A percentile compares a stretch with the other conserved stretches of the same genome.
These are phyloP conservation scores for Aphanoascus verrucosus DNA, from an alignment of 2,329 filamentous ascomycete genomes.

Conservation along the genomic window DNA sequence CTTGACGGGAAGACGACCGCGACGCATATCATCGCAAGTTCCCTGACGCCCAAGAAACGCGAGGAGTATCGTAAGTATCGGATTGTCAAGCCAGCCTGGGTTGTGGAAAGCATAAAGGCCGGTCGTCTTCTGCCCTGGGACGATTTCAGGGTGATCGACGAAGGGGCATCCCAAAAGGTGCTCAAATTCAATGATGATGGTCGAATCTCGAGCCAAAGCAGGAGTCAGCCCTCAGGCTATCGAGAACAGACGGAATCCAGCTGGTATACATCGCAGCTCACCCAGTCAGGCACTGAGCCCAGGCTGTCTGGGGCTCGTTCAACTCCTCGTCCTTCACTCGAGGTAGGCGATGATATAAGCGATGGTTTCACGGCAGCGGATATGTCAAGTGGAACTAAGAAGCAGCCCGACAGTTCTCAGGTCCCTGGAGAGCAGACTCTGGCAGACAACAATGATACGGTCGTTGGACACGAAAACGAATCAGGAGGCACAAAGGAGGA, in stretches of 20 bases:
- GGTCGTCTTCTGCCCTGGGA: constrained; percentile 78
- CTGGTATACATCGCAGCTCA: constrained; percentile 69
- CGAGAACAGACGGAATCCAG: constrained; percentile 69
- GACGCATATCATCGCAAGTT: constrained; percentile 90
- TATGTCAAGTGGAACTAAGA: not conserved
- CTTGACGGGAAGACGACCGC: constrained; percentile 88
- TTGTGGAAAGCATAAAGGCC: constrained; percentile 76
- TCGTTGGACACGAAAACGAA: not conserved
- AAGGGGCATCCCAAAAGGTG: constrained; percentile 71
- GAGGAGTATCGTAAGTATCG: constrained; percentile 80
- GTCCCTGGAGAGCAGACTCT: not conserved
- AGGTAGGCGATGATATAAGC: not conserved
- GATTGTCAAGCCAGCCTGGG: constrained; percentile 89
- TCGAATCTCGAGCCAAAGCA: constrained; percentile 56
- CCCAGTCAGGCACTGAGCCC: not conserved
- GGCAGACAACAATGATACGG: not conserved
- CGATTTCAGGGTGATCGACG: constrained; percentile 71
- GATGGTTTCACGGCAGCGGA: not conserved
- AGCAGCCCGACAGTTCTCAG: not conserved
- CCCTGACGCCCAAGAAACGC: constrained; percentile 81
- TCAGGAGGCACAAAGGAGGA: not conserved
- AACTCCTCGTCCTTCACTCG: not conserved
- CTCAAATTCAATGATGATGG: constrained; percentile 51
- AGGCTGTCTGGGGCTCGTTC: not conserved
- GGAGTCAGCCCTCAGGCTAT: constrained; percentile 54